phyloP scores from a whole-genome alignment of 768 basidiomycete species.

The Phanerochaete sordida region DNA sequence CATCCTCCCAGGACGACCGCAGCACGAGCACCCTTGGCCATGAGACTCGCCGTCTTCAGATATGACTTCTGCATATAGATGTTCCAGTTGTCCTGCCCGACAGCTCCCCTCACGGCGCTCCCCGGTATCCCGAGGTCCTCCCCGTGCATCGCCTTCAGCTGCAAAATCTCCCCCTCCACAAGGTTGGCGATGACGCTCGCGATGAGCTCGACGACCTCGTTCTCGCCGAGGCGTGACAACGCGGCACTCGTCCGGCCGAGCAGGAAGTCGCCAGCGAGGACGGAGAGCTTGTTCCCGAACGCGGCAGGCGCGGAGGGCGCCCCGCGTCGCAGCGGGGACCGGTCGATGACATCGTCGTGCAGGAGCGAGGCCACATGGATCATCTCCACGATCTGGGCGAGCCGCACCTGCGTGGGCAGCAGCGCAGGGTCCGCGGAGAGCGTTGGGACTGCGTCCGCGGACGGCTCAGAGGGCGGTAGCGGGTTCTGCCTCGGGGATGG shows the following conservation, averaged over 20 bases:
- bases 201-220: slow-evolving; percentile 91
- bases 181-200: slow-evolving; percentile 90
- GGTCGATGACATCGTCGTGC: slow-evolving; percentile 88
- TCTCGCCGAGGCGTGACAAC: slow-evolving; percentile 79
- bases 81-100: slow-evolving; percentile 56
- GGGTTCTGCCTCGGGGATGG: slow-evolving; percentile 32
- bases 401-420: slow-evolving; percentile 85
- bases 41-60: slow-evolving; percentile 85
- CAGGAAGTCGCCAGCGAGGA: slow-evolving; percentile 94
- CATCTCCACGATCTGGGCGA: slow-evolving; percentile 98
- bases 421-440: slow-evolving; percentile 36
- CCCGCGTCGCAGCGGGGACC: slow-evolving; percentile 66
- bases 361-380: slow-evolving; percentile 93
- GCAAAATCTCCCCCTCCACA: slow-evolving; percentile 95
- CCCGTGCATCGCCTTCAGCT: slow-evolving; percentile 54
- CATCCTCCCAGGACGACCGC: slow-evolving; percentile 87
- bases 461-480: slow-evolving; percentile 18
- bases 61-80: slow-evolving; percentile 91
- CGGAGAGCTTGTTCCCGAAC: slow-evolving; percentile 90
- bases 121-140: slow-evolving; percentile 31
- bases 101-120: slow-evolving; percentile 18
- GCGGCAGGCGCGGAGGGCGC: slow-evolving; percentile 65
- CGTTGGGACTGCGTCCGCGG: slow-evolving; percentile 26
- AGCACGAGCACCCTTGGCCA: slow-evolving; percentile 84
- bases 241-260: slow-evolving; percentile 89